Evolutionary conservation across 2,329 filamentous ascomycete genomes (phyloP).

Genomic region (Tolypocladium ophioglossoides): DNA sequence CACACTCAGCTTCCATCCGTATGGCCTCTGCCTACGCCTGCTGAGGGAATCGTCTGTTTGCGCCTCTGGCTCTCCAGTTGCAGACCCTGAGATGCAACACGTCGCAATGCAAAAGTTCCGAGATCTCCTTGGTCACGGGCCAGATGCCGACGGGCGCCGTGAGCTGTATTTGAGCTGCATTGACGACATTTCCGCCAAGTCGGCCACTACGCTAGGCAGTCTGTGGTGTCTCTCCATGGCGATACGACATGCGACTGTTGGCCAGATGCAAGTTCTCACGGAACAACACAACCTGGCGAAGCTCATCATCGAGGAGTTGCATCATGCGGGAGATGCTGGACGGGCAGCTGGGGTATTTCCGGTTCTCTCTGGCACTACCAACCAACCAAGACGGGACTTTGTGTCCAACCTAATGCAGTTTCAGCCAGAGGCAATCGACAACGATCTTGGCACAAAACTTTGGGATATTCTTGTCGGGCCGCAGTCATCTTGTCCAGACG

Average conservation of each 20-base stretch:
- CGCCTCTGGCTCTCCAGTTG: constrained; percentile 40
- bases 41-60: constrained; percentile 60
- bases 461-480: constrained; percentile 67
- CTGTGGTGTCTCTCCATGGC: constrained; percentile 51
- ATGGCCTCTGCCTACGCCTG: constrained; percentile 50
- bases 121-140: constrained; percentile 46
- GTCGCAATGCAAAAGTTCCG: constrained; percentile 53
- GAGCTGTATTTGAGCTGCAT: constrained; percentile 58
- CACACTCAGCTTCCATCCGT: constrained; percentile 30
- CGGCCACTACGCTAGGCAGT: constrained; percentile 59
- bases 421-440: constrained; percentile 50
- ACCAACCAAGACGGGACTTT: constrained; percentile 44
- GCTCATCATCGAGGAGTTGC: constrained; percentile 55
- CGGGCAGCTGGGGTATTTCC: constrained; percentile 25
- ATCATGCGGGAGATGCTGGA: constrained; percentile 33
- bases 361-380: constrained; percentile 37
- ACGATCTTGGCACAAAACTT: constrained; percentile 50
- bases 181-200: constrained; percentile 53
- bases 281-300: constrained; percentile 50
- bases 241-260: constrained; percentile 31
- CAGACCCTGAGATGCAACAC: constrained; percentile 50
- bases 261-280: constrained; percentile 47
- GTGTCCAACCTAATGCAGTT: constrained; percentile 47
- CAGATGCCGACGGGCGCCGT: constrained; percentile 42
- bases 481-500: constrained; percentile 44